These are phyloP conservation scores for Proliferodiscus dingleyae DNA, from an alignment of 2,329 filamentous ascomycete species.

Conservation along the genomic window DNA sequence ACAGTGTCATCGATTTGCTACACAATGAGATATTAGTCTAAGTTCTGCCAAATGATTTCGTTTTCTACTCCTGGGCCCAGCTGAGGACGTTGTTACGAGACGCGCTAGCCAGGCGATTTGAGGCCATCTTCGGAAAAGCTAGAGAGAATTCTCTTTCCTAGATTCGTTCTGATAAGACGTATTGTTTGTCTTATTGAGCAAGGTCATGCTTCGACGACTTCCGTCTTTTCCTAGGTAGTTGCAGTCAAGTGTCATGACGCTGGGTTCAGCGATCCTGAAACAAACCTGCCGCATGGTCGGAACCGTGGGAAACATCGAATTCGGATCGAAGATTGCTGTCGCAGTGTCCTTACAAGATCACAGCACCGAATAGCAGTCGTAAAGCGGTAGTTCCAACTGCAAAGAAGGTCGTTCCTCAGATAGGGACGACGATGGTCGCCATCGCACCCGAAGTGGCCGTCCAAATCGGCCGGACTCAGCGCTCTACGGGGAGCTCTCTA, in stretches of 20 bases:
- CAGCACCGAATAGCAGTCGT: too few species aligned
- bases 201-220: not conserved
- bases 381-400: too few species aligned
- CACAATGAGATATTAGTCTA: conserved; percentile 16
- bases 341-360: conserved; percentile 1
- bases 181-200: not conserved
- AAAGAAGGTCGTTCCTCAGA: too few species aligned
- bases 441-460: not conserved
- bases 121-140: too few species aligned
- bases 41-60: conserved; percentile 1
- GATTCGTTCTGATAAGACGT: too few species aligned
- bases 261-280: conserved; percentile 14
- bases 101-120: too few species aligned
- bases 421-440: too few species aligned
- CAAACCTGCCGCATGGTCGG: conserved; percentile 12
- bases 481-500: conserved; percentile 11
- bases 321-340: not conserved
- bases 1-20: conserved; percentile 98
- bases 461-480: not conserved
- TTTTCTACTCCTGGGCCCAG: not conserved
- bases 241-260: not conserved
- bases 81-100: not conserved
- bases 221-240: not conserved
- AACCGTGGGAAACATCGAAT: conserved; percentile 4
- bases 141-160: too few species aligned